A percentile compares a stretch with the other conserved stretches of the same genome.
phyloP scores from a whole-genome alignment of 176 grass and related monocot genomes.

The Bromus sterilis region DNA sequence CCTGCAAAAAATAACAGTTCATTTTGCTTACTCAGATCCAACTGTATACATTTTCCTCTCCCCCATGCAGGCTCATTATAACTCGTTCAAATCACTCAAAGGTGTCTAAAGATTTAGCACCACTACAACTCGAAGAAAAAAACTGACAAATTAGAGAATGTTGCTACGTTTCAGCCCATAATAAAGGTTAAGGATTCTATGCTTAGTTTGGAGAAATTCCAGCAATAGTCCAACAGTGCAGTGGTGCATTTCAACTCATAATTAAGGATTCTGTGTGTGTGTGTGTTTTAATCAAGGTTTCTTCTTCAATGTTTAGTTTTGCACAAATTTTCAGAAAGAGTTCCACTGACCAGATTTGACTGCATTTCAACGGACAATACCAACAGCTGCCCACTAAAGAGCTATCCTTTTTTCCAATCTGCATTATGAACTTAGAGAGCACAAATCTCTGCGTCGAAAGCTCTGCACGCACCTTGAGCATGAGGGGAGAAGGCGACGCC shows the following conservation, averaged over 20 bases:
- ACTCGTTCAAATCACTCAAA: neutral
- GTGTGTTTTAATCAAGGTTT: too few relatives aligned
- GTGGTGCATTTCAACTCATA: too few relatives aligned
- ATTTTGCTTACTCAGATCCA: neutral
- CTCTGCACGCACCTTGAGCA: slow-evolving; percentile 8
- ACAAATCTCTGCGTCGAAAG: neutral
- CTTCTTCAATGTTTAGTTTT: neutral
- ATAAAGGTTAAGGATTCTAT: neutral
- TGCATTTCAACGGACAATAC: neutral
- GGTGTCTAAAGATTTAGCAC: neutral
- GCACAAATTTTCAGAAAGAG: neutral
- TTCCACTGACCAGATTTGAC: neutral
- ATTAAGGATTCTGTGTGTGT: too few relatives aligned
- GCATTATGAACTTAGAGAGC: neutral
- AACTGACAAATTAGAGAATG: neutral
- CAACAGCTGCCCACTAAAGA: neutral
- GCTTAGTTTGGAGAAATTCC: neutral
- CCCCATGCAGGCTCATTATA: neutral
- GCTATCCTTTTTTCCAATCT: neutral
- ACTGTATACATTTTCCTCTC: neutral
- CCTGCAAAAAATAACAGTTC: slow-evolving; percentile 29
- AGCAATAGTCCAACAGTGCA: neutral
- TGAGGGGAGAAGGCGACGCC: neutral
- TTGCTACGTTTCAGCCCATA: neutral
- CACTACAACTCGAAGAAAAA: neutral